Evolutionary conservation across 108 stramenopile genomes (phyloP).

Genomic region (Cyclotella cryptica): DNA sequence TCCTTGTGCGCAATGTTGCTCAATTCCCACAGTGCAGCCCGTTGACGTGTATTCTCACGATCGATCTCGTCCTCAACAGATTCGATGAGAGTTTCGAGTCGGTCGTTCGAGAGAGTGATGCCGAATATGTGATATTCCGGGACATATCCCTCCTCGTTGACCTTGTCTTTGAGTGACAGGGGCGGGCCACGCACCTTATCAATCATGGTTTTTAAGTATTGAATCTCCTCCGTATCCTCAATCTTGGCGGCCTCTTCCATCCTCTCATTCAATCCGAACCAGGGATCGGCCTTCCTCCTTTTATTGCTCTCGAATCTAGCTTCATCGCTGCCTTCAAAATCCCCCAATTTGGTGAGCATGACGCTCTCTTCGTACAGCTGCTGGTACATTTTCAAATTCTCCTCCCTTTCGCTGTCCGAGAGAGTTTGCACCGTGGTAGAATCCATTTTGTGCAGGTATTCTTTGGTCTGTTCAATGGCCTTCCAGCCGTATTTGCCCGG

Average conservation of each 20-base stretch:
- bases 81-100: slow-evolving; percentile 48
- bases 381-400: slow-evolving; percentile 76
- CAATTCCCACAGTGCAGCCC: slow-evolving; percentile 27
- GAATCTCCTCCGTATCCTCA: slow-evolving; percentile 62
- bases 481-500: slow-evolving; percentile 69
- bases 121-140: slow-evolving; percentile 75
- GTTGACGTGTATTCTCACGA: slow-evolving; percentile 40
- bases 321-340: slow-evolving; percentile 56
- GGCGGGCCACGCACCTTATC: slow-evolving; percentile 81
- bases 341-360: slow-evolving; percentile 59
- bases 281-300: slow-evolving; percentile 68
- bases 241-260: slow-evolving; percentile 79
- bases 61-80: slow-evolving; percentile 57
- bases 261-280: slow-evolving; percentile 86
- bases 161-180: slow-evolving; percentile 56
- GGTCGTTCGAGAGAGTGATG: slow-evolving; percentile 55
- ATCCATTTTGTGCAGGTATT: background rate
- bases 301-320: slow-evolving; percentile 71
- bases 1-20: slow-evolving; percentile 54
- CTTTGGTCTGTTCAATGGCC: background rate
- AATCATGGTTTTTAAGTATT: slow-evolving; percentile 56
- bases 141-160: slow-evolving; percentile 60
- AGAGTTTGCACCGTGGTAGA: slow-evolving; percentile 56
- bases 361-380: slow-evolving; percentile 69
- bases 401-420: slow-evolving; percentile 70